These are phyloP conservation scores for Paspalum vaginatum DNA, from an alignment of 176 grass and related monocot species.

Conservation along the genomic window DNA sequence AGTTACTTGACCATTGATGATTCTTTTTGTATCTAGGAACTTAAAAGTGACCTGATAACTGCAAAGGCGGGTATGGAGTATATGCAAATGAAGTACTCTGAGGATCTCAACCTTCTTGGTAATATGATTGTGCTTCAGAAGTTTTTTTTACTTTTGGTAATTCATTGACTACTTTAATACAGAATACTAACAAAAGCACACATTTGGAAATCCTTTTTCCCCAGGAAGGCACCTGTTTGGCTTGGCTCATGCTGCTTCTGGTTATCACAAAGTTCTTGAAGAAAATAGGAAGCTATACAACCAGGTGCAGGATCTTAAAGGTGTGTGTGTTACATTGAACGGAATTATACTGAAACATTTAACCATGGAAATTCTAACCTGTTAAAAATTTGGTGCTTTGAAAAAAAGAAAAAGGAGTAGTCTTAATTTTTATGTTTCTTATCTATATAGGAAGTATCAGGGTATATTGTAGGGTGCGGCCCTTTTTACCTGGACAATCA, in stretches of 20 bases:
- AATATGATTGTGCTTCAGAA: constrained; percentile 37
- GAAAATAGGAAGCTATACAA: constrained; percentile 98
- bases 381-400: constrained; percentile 6
- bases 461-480: constrained; percentile 93
- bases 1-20: constrained; percentile 12
- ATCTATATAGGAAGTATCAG: constrained; percentile 83
- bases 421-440: constrained; percentile 38
- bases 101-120: constrained; percentile 82
- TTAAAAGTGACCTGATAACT: constrained; percentile 69
- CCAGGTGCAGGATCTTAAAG: constrained; percentile 99
- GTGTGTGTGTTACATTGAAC: constrained; percentile 46
- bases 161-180: constrained; percentile 30
- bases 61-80: constrained; percentile 86
- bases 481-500: constrained; percentile 89
- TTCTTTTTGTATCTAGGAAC: constrained; percentile 60
- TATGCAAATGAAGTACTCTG: constrained; percentile 84
- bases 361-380: not conserved
- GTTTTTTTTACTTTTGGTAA: not conserved
- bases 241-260: constrained; percentile 84
- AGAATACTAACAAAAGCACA: constrained; percentile 32
- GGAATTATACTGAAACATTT: not conserved
- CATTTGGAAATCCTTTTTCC: constrained; percentile 40
- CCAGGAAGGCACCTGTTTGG: constrained; percentile 85
- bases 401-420: constrained; percentile 14
- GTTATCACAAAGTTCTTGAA: constrained; percentile 97